Evolutionary conservation across 164 flowering plant genomes (phyloP).

Genomic region (Vitis cinerea): DNA sequence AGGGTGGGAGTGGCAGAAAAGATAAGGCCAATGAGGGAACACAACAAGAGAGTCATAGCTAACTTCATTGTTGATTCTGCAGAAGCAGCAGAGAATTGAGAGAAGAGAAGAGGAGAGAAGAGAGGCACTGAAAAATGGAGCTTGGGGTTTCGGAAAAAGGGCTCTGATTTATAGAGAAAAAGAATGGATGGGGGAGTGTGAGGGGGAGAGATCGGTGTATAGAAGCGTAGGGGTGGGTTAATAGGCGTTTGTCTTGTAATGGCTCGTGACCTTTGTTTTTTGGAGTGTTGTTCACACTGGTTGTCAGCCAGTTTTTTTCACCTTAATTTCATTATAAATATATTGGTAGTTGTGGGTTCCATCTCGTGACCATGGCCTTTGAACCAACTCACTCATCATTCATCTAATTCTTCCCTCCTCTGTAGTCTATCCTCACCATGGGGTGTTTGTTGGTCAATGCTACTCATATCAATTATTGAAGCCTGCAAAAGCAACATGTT

Average conservation of each 20-base stretch:
- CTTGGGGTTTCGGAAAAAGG: constrained; percentile 28
- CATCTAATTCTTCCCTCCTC: too few species aligned
- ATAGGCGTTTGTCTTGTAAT: constrained; percentile 27
- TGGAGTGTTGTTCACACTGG: too few species aligned
- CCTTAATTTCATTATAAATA: too few species aligned
- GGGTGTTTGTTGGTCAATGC: too few species aligned
- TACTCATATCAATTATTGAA: too few species aligned
- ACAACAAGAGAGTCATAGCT: constrained; percentile 14
- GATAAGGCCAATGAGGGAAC: constrained; percentile 12
- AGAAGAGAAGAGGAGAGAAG: too few species aligned
- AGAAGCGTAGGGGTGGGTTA: neutral
- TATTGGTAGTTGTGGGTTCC: too few species aligned
- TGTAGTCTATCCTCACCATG: too few species aligned
- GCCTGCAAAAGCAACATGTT: too few species aligned
- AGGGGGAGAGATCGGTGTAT: neutral
- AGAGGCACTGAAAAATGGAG: constrained; percentile 23
- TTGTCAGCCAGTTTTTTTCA: too few species aligned
- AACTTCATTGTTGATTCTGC: constrained; percentile 24
- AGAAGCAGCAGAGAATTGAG: neutral
- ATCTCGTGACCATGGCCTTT: too few species aligned
- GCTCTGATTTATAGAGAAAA: constrained; percentile 23
- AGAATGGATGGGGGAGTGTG: neutral
- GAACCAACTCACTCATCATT: too few species aligned
- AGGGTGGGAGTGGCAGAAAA: constrained; percentile 15
- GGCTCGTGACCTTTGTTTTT: constrained; percentile 27